Conservation (phyloP, 108 stramenopile genomes). For the Conticribra weissflogii region DNA sequence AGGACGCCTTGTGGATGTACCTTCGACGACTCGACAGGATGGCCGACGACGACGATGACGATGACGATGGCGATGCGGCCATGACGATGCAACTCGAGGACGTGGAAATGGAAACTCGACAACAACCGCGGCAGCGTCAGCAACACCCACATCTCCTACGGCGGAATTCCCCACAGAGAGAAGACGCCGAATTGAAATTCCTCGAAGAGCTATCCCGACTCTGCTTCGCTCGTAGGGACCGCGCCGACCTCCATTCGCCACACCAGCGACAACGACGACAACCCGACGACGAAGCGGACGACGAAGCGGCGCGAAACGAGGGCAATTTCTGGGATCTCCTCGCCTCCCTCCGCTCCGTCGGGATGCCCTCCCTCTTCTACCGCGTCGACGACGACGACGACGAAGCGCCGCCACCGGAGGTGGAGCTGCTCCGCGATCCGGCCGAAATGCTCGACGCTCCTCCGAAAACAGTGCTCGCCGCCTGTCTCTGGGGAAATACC, state of each 20-base stretch:
- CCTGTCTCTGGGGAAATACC: conserved; percentile 24
- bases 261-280: background rate
- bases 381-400: conserved; percentile 33
- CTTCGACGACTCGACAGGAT: conserved; percentile 51
- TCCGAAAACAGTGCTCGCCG: conserved; percentile 52
- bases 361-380: conserved; percentile 58
- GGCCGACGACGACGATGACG: conserved; percentile 31
- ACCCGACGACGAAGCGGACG: background rate
- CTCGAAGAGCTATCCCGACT: conserved; percentile 22
- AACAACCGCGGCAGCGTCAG: no score
- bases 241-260: no score
- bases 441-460: conserved; percentile 36
- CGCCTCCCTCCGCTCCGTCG: conserved; percentile 48
- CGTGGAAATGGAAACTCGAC: conserved; percentile 6
- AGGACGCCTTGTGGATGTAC: conserved; percentile 57
- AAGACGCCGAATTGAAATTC: conserved; percentile 62
- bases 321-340: conserved; percentile 75
- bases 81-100: conserved; percentile 1
- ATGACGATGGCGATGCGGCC: conserved; percentile 13
- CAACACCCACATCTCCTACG: no score
- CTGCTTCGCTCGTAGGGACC: conserved; percentile 16
- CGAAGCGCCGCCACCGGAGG: conserved; percentile 25
- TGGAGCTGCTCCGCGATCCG: conserved; percentile 47
- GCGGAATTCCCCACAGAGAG: no score
- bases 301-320: conserved; percentile 42